Evolutionary conservation across 164 flowering plant genomes (phyloP), one percentile per base, ranked within the genome.

Genomic region (Litsea cubeba): DNA sequence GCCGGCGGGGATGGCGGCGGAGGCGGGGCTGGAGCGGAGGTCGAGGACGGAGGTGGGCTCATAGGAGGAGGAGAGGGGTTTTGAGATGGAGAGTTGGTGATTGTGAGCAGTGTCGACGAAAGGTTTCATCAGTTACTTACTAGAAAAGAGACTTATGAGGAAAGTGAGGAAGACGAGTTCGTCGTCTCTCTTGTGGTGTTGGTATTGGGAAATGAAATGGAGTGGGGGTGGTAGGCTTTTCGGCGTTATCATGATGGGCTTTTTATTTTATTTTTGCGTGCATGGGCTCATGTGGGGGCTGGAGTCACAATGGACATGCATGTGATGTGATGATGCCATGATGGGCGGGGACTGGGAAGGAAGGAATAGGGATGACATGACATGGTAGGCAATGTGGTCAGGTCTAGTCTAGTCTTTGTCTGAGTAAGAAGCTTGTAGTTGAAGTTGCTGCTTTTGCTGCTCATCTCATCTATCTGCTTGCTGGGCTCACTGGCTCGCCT

Each of bases 41-140:
- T 93, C 95, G 8, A 93, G 92, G 24, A 91, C 98, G 5, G 98
- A 91, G 25, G 92, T 93, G 71, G 98, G 97, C 69, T 93, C 98
- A 89, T 89, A 87, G 75, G 82, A 69, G 1, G 70, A 40, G 11
- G 82, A 65, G 54, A 58, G 60, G 7, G 83, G 76, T 64, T 79
- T 78, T 40, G 77, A 72, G 70, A 5, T 15, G n/a, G 60, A 14
- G 60, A 54, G 12, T 54, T 73, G 80, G 65, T 80, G 78, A 75
- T 69, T 70, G 49, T 74, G 88, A 62, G 85, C 60, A 66, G 81
- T 18, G 15, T 62, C 71, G 73, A 78, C 72, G 30, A 86, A 81
- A 63, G 85, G 83, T 87, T 79, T 89, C 91, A 89, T 89, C 67
- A 77, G 69, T 26, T 18, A 7, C 23, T 5, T n/a, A n/a, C 6